phyloP scores from a whole-genome alignment of 768 basidiomycete genomes.

The Suillus alpinus region DNA sequence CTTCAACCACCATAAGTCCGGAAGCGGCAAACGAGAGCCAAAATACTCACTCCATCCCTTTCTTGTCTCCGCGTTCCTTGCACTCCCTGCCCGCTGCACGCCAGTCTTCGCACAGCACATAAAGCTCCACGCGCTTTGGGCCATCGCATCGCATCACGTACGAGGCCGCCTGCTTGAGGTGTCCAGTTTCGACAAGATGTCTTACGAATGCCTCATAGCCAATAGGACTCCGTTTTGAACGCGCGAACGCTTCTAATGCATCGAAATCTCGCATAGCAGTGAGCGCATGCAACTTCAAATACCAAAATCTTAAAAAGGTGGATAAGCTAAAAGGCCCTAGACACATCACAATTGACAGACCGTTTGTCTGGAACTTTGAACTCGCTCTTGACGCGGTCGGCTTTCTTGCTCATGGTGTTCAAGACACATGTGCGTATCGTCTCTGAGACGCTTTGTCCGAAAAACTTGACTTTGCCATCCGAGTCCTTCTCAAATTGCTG shows the following conservation, averaged over 20 bases:
- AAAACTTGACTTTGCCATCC: constrained; percentile 73
- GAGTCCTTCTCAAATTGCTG: constrained; percentile 86
- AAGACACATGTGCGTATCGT: constrained; percentile 78
- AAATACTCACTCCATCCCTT: constrained; percentile 73
- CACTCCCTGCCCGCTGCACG: constrained; percentile 83
- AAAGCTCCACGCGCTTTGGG: constrained; percentile 79
- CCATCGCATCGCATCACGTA: constrained; percentile 87
- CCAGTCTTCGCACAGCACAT: constrained; percentile 90
- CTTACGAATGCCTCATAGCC: constrained; percentile 91
- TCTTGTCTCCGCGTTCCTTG: constrained; percentile 85
- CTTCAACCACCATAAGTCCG: constrained; percentile 36
- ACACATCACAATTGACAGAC: constrained; percentile 39
- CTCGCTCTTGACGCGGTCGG: constrained; percentile 84
- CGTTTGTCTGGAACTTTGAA: constrained; percentile 96
- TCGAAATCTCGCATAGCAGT: constrained; percentile 83
- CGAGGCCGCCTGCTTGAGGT: constrained; percentile 67
- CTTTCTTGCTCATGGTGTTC: constrained; percentile 80
- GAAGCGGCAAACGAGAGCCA: constrained; percentile 2
- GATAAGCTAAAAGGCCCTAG: not conserved
- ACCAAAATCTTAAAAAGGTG: constrained; percentile 73
- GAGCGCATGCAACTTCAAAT: constrained; percentile 82
- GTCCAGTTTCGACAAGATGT: constrained; percentile 72
- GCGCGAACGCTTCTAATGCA: constrained; percentile 79
- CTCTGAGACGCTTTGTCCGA: constrained; percentile 82
- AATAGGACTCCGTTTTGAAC: constrained; percentile 87